phyloP scores from a whole-genome alignment of 169 alveolate species.

The Babesia caballi region DNA sequence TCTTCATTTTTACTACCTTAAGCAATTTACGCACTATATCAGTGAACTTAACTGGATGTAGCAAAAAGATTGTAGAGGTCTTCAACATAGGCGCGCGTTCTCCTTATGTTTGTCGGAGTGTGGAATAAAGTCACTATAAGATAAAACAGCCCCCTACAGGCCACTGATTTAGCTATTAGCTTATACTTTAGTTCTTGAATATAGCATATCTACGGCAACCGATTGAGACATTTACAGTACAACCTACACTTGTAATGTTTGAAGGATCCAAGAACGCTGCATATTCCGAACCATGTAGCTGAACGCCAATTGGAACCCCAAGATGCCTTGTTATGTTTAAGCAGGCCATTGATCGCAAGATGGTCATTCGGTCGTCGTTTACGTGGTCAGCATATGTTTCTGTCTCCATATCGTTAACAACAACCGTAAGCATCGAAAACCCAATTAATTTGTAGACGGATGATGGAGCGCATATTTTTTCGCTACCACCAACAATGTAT shows the following conservation, averaged over 20 bases:
- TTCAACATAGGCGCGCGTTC: constrained; percentile 63
- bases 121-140: constrained; percentile 68
- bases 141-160: constrained; percentile 74
- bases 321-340: constrained; percentile 46
- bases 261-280: constrained; percentile 19
- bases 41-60: constrained; percentile 8
- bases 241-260: constrained; percentile 1
- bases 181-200: constrained; percentile 70
- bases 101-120: constrained; percentile 67
- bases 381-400: constrained; percentile 21
- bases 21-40: background rate
- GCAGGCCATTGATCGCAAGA: constrained; percentile 43
- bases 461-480: constrained; percentile 51
- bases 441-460: constrained; percentile 43
- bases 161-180: constrained; percentile 66
- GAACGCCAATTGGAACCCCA: constrained; percentile 43
- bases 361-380: constrained; percentile 47
- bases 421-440: constrained; percentile 51
- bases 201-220: constrained; percentile 26
- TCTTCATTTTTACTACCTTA: background rate
- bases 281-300: constrained; percentile 59
- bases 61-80: constrained; percentile 55
- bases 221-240: background rate
- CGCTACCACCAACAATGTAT: constrained; percentile 71
- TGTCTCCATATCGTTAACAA: constrained; percentile 62